Evolutionary conservation across 257 asterid species (phyloP).

Genomic region (Salvia miltiorrhiza): DNA sequence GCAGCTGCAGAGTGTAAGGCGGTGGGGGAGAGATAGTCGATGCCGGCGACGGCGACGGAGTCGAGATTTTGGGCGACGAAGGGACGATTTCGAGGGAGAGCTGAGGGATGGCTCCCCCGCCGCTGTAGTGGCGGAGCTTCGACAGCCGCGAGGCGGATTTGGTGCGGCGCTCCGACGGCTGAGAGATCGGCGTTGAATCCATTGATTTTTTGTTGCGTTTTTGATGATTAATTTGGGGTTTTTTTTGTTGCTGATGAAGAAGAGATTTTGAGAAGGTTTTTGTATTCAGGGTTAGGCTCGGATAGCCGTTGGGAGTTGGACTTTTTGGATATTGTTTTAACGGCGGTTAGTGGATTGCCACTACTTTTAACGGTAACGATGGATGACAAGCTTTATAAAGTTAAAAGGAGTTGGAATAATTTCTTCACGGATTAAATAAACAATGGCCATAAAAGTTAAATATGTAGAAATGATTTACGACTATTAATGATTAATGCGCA

Average conservation of each 20-base stretch:
- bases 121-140: conserved; percentile 54
- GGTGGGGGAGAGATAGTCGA: conserved; percentile 45
- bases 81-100: conserved; percentile 75
- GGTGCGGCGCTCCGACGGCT: conserved; percentile 44
- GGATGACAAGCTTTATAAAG: neutral
- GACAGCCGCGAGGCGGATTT: conserved; percentile 73
- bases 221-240: neutral
- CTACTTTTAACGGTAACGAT: conserved; percentile 42
- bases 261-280: neutral
- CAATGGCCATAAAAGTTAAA: neutral
- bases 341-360: conserved; percentile 31
- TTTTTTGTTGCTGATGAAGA: neutral
- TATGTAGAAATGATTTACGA: no score
- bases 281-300: conserved; percentile 12
- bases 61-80: conserved; percentile 51
- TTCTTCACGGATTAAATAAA: neutral
- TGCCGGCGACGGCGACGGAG: conserved; percentile 60
- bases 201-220: conserved; percentile 21
- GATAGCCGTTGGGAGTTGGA: conserved; percentile 57
- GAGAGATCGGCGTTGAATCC: conserved; percentile 60
- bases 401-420: neutral
- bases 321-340: conserved; percentile 18
- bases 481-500: neutral
- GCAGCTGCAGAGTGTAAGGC: conserved; percentile 51
- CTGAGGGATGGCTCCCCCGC: conserved; percentile 38